Percentiles rank a stretch among this genome's conserved stretches.
Evolutionary conservation across 129 eudicot genomes (phyloP).

Genomic region (Cynara cardunculus): DNA sequence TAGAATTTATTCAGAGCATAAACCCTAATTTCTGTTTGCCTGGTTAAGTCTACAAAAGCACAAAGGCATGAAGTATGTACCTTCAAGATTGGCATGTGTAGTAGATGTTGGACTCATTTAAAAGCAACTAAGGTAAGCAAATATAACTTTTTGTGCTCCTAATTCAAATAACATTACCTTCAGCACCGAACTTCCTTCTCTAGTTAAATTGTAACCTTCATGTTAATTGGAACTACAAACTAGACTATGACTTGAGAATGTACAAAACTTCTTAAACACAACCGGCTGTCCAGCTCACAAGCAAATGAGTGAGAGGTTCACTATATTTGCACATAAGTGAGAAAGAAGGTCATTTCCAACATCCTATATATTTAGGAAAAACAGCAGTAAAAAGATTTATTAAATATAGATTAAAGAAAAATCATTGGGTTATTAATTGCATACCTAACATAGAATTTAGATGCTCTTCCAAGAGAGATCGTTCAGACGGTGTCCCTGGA

Average conservation of each 20-base stretch:
- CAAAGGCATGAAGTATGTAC: neutral
- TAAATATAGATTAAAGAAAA: neutral
- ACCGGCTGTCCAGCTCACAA: neutral
- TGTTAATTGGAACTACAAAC: neutral
- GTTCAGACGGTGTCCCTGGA: constrained; percentile 64
- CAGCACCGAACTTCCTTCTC: neutral
- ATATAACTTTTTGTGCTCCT: neutral
- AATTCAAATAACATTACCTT: neutral
- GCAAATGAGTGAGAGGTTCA: neutral
- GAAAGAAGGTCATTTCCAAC: neutral
- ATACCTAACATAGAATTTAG: constrained; percentile 64
- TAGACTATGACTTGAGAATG: neutral
- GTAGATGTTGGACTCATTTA: neutral
- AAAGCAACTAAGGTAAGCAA: neutral
- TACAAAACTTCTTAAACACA: neutral
- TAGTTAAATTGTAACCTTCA: neutral
- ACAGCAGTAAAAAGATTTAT: neutral
- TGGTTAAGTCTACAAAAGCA: neutral
- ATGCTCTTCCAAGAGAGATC: constrained; percentile 51
- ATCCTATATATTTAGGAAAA: neutral
- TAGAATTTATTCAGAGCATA: neutral
- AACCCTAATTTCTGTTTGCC: neutral
- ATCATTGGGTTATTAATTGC: neutral
- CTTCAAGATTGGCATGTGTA: neutral
- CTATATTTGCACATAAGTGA: neutral